These are phyloP conservation scores for Colletotrichum eleusines DNA, from an alignment of 2,329 filamentous ascomycete genomes.

Conservation along the genomic window DNA sequence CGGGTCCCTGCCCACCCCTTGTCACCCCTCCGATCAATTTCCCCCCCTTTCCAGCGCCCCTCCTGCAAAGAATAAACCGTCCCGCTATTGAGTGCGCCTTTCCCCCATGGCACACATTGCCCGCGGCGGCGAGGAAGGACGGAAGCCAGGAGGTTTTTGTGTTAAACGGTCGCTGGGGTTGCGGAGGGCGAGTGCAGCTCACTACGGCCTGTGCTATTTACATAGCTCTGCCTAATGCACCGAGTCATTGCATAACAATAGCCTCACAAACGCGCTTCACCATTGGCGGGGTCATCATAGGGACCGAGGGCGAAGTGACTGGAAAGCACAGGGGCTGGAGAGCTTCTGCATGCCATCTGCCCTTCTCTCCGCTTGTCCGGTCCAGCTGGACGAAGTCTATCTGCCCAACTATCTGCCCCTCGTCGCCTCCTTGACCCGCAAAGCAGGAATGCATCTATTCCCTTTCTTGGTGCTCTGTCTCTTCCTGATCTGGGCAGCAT, in stretches of 20 bases:
- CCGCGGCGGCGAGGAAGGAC: conserved; percentile 7
- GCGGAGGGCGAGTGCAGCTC: conserved; percentile 28
- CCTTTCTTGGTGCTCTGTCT: conserved; percentile 30
- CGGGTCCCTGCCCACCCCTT: conserved; percentile 26
- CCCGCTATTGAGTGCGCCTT: conserved; percentile 31
- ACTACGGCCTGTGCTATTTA: conserved; percentile 15
- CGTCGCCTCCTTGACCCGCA: conserved; percentile 29
- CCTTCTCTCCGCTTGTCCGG: not conserved
- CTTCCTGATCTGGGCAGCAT: conserved; percentile 36
- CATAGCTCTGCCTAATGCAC: conserved; percentile 19
- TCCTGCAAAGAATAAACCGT: conserved; percentile 28
- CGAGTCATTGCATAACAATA: conserved; percentile 26
- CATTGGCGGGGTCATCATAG: not conserved
- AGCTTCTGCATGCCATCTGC: not conserved
- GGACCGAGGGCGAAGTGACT: conserved; percentile 8
- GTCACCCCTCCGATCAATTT: conserved; percentile 33
- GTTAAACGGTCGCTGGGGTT: conserved; percentile 24
- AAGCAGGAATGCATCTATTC: conserved; percentile 35
- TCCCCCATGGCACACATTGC: conserved; percentile 22
- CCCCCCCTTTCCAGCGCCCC: conserved; percentile 4
- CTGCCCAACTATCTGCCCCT: not conserved
- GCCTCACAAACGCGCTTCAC: conserved; percentile 23
- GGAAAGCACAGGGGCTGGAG: not conserved
- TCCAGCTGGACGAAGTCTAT: not conserved
- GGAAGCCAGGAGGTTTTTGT: conserved; percentile 29